A percentile compares a stretch with the other conserved stretches of the same genome.
These are phyloP conservation scores for Penicillium crystallinum DNA, from an alignment of 495 filamentous ascomycete species.

Conservation along the genomic window DNA sequence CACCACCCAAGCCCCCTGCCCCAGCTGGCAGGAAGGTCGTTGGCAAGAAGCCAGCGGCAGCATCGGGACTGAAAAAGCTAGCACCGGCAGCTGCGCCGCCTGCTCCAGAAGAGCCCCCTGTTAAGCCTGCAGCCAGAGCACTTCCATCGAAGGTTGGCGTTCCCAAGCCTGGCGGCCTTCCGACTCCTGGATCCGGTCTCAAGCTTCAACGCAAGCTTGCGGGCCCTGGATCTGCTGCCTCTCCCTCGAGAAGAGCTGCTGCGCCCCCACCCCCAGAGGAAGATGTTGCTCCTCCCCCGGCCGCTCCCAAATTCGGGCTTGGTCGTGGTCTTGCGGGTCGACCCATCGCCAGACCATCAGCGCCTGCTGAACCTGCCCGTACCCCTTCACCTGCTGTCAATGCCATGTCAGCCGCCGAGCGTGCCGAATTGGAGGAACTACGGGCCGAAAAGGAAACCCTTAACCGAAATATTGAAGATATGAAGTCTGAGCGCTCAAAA, in stretches of 20 bases:
- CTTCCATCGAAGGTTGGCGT: constrained; percentile 58
- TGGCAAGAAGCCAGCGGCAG: constrained; percentile 45
- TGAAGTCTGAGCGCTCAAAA: constrained; percentile 67
- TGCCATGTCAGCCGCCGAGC: constrained; percentile 66
- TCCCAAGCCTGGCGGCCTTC: constrained; percentile 61
- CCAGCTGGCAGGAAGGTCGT: constrained; percentile 42
- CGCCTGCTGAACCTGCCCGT: constrained; percentile 34
- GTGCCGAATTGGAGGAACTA: constrained; percentile 85
- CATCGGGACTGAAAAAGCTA: constrained; percentile 46
- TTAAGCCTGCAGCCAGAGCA: constrained; percentile 55
- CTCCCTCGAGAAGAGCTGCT: constrained; percentile 57
- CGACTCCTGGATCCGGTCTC: constrained; percentile 53
- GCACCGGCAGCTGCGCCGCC: constrained; percentile 53
- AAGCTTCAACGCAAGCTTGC: constrained; percentile 65
- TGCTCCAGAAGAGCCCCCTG: constrained; percentile 51
- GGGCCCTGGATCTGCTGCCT: constrained; percentile 55
- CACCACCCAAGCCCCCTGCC: constrained; percentile 54
- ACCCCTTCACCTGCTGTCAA: constrained; percentile 49
- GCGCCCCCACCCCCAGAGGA: constrained; percentile 45
- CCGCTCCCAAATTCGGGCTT: constrained; percentile 62
- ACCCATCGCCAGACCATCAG: constrained; percentile 75
- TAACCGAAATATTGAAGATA: constrained; percentile 64
- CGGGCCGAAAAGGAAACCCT: constrained; percentile 76
- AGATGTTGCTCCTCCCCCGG: constrained; percentile 51
- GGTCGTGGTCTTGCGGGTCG: constrained; percentile 76